A percentile compares a stretch with the other conserved stretches of the same genome.
Conservation (phyloP, 345 rosid genomes). For the Psidium guajava region DNA sequence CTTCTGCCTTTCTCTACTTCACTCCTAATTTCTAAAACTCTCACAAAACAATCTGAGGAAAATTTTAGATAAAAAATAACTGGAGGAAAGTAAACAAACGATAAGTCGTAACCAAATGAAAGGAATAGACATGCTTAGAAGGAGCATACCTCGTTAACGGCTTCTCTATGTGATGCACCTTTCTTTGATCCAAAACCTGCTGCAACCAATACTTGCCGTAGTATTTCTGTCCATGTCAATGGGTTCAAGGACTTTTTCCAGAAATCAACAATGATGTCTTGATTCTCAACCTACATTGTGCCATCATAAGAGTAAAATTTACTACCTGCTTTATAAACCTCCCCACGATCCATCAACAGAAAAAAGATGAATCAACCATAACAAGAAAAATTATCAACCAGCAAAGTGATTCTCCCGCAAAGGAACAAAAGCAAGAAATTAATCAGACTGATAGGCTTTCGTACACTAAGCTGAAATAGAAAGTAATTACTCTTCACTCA, state of each 20-base stretch:
- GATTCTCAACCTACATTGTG: slow-evolving; percentile 57
- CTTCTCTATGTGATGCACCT: slow-evolving; percentile 34
- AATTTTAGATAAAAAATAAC: background rate
- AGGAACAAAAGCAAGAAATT: background rate
- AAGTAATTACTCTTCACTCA: too few relatives aligned
- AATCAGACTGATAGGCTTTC: background rate
- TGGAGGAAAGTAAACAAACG: background rate
- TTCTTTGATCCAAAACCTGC: slow-evolving; percentile 87
- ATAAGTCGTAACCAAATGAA: background rate
- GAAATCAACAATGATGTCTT: slow-evolving; percentile 44
- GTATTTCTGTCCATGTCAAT: slow-evolving; percentile 84
- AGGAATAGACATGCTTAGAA: background rate
- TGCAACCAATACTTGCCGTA: slow-evolving; percentile 73
- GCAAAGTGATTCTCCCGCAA: background rate
- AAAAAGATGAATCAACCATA: background rate
- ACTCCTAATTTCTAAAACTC: background rate
- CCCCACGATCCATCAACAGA: background rate
- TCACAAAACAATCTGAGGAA: background rate
- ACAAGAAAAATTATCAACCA: background rate
- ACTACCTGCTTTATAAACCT: background rate
- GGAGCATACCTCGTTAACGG: slow-evolving; percentile 53
- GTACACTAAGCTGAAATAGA: too few relatives aligned
- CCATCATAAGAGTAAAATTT: slow-evolving; percentile 1
- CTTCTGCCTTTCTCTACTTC: background rate
- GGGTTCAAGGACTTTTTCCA: slow-evolving; percentile 87